Base-by-base conservation (phyloP, 2,329 filamentous ascomycete genomes). In the Akanthomyces uredinophilus region DNA sequence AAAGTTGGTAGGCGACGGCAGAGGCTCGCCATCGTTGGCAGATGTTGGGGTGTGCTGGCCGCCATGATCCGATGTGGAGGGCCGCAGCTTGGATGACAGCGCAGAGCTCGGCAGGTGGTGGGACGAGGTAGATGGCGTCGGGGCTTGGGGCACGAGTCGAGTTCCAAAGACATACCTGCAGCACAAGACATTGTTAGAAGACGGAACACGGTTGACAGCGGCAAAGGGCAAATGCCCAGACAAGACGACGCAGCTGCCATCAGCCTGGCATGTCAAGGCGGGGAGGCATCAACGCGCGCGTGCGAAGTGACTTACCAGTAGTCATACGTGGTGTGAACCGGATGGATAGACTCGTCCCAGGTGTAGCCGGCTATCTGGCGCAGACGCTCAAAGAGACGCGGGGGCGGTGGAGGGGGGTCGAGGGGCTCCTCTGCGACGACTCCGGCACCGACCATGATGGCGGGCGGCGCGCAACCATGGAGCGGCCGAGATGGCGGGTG, bases 301-400 rank as follows among this genome's bases (percentile, higher is more conserved):
- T 20, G 56, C 18, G 27, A 47, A 20, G 52, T 20, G 32, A 69
- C 76, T 69, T 78, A 87, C 92, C 93, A 98, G 78, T 93, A 92
- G 73, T 96, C 92, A 75, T 96, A 97, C 69, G 87, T 91, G 56
- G 84, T 83, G 70, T 87, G 86, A 61, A 83, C 78, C 13, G 84
- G 84, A 29, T 75, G 74, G 62, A 70, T 73, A 16, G 83, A 81
- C 67, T 90, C 88, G 73, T 92, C 88, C 90, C 90, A 93, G 7
- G 83, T 85, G 72, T 91, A 92, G 59, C 89, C 89, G 51, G 87
- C 82, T 66, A 93, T 81, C 72, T 91, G 88, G 65, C 84, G 82
- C 66, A 93, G 80, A 56, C 90, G 85, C 72, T 92, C 88, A 68
- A 87, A 89, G 59, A 93, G 82, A 69, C 87, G 85, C 65, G 81